Conservation (phyloP, 2,329 filamentous ascomycete genomes). For the Neopestalotiopsis sp. region DNA sequence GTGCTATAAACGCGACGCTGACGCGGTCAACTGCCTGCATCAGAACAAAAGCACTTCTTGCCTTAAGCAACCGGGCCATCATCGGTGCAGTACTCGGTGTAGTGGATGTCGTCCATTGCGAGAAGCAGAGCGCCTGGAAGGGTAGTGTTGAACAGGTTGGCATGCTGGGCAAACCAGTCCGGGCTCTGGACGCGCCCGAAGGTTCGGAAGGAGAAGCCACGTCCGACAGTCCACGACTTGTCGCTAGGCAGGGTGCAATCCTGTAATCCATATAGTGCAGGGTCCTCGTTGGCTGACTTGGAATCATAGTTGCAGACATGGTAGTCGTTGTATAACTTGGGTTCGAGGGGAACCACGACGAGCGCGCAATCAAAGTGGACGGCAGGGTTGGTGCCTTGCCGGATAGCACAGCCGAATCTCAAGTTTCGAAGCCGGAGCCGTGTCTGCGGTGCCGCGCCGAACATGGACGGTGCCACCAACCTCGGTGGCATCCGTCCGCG, state of each 20-base stretch:
- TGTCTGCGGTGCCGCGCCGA: neutral
- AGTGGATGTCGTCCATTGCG: neutral
- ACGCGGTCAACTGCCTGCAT: no score
- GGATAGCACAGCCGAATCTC: slow-evolving; percentile 9
- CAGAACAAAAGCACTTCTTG: no score
- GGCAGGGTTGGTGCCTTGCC: neutral
- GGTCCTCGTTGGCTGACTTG: neutral
- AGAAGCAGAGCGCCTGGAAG: neutral
- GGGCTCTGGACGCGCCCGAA: neutral
- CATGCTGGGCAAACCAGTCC: neutral
- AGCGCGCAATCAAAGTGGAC: neutral
- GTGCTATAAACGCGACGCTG: no score
- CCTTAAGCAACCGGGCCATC: neutral
- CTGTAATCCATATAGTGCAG: neutral
- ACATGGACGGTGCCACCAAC: neutral
- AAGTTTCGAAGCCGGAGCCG: neutral
- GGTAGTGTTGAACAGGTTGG: neutral
- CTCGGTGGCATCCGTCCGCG: neutral
- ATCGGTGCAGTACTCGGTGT: neutral
- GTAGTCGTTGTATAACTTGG: neutral
- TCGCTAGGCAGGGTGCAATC: neutral
- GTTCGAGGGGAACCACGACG: neutral
- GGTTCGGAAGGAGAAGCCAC: slow-evolving; percentile 8
- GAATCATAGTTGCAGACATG: neutral
- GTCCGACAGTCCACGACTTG: neutral